These are phyloP conservation scores for Pseudohalonectria lignicola DNA, from an alignment of 2,329 filamentous ascomycete genomes.

Conservation along the genomic window DNA sequence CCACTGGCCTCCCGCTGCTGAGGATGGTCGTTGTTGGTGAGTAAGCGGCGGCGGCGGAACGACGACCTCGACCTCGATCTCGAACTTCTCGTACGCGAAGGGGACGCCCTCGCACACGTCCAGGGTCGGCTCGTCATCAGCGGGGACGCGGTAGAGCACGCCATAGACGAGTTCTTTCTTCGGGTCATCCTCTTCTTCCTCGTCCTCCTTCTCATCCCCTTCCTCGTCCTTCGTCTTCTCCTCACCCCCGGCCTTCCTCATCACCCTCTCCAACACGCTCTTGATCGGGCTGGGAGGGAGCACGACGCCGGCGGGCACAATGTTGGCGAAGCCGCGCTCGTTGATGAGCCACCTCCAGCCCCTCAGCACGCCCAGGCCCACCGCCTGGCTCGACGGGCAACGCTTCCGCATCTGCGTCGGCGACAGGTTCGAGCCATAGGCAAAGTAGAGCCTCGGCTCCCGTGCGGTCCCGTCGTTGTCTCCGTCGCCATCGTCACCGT, in stretches of 20 bases:
- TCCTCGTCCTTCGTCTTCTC: neutral
- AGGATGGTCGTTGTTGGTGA: no score
- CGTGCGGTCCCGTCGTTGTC: no score
- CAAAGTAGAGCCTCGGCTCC: slow-evolving; percentile 27
- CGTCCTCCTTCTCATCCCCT: neutral
- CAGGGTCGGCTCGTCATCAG: slow-evolving; percentile 35
- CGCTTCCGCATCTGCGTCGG: slow-evolving; percentile 30
- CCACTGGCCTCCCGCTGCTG: no score
- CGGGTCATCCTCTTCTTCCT: neutral
- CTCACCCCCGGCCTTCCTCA: neutral
- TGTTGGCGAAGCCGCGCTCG: slow-evolving; percentile 32
- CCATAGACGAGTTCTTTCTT: slow-evolving; percentile 35
- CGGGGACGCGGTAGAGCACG: slow-evolving; percentile 39
- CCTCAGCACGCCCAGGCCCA: slow-evolving; percentile 25
- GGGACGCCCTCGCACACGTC: slow-evolving; percentile 53
- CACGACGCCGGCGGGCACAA: slow-evolving; percentile 13
- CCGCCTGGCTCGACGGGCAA: slow-evolving; percentile 27
- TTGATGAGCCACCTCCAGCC: slow-evolving; percentile 34
- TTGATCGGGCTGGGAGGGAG: no score
- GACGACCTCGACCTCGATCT: slow-evolving; percentile 26
- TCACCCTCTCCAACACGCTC: neutral
- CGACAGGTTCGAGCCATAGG: slow-evolving; percentile 34
- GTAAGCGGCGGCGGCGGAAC: no score
- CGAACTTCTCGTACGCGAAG: slow-evolving; percentile 44
- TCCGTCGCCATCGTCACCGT: no score